Conservation (phyloP, 768 basidiomycete species). For the Mycena vitilis region DNA sequence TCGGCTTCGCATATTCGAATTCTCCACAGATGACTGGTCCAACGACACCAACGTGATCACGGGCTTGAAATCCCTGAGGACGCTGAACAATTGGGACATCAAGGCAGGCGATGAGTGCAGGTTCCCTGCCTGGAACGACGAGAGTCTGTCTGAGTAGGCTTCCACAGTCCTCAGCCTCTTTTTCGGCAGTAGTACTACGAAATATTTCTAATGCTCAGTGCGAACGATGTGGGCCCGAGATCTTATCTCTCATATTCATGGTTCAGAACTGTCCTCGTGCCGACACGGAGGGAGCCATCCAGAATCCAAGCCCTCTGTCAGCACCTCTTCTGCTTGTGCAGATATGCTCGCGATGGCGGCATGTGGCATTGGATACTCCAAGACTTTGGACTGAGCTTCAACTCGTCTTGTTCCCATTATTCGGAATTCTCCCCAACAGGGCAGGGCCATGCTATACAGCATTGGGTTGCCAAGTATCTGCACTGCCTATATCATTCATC, state of each 20-base stretch:
- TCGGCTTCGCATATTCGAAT: conserved; percentile 10
- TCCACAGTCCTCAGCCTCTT: no score
- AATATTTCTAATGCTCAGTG: no score
- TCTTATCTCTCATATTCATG: conserved; percentile 5
- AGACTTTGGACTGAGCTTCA: neutral
- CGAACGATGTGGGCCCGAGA: no score
- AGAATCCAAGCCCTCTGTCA: neutral
- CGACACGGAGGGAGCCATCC: neutral
- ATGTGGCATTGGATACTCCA: neutral
- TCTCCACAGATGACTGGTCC: neutral
- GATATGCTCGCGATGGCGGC: neutral
- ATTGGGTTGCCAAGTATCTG: neutral
- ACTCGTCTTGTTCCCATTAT: neutral
- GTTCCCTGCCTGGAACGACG: conserved; percentile 6
- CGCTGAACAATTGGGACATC: conserved; percentile 14
- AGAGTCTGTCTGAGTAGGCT: no score
- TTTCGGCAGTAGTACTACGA: no score
- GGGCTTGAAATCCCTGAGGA: conserved; percentile 3
- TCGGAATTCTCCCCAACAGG: neutral
- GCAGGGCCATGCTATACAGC: neutral
- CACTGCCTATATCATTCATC: neutral
- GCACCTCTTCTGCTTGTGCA: neutral
- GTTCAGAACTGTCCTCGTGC: neutral
- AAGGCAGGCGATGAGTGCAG: conserved; percentile 1
- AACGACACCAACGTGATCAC: neutral